A percentile compares a stretch with the other conserved stretches of the same genome.
Conservation (phyloP, 495 filamentous ascomycete species). For the Podospora australis region DNA sequence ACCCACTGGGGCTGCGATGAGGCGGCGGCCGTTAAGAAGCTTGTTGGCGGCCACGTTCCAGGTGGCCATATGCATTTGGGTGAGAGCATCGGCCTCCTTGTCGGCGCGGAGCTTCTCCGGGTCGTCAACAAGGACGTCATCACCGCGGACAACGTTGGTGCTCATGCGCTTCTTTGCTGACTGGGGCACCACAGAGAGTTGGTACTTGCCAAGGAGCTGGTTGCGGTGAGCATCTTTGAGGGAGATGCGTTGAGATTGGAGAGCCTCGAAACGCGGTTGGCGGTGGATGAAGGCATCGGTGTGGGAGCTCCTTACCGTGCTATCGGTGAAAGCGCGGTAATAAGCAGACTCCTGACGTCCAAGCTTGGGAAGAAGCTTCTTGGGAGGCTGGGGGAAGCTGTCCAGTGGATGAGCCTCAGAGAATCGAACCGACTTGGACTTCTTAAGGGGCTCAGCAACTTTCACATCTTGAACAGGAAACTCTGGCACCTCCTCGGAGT, state of each 20-base stretch:
- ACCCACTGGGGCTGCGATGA: slow-evolving; percentile 70
- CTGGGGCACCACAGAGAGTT: slow-evolving; percentile 51
- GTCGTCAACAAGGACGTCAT: slow-evolving; percentile 46
- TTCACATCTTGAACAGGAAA: slow-evolving; percentile 22
- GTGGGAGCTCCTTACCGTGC: slow-evolving; percentile 50
- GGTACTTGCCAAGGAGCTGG: slow-evolving; percentile 72
- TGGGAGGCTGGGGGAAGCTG: slow-evolving; percentile 27
- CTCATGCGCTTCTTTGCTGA: slow-evolving; percentile 53
- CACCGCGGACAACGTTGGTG: slow-evolving; percentile 51
- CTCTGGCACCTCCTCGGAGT: slow-evolving; percentile 17
- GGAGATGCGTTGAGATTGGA: slow-evolving; percentile 72
- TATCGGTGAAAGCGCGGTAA: slow-evolving; percentile 78
- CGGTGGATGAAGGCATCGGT: slow-evolving; percentile 79
- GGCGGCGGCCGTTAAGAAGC: slow-evolving; percentile 69
- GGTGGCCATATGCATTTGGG: slow-evolving; percentile 64
- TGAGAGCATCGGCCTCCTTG: slow-evolving; percentile 71
- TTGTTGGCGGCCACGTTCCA: slow-evolving; percentile 79
- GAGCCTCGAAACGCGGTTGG: slow-evolving; percentile 77
- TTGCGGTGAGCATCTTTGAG: slow-evolving; percentile 58
- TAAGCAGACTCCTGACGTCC: slow-evolving; percentile 71
- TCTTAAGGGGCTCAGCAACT: slow-evolving; percentile 50
- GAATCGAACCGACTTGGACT: slow-evolving; percentile 74
- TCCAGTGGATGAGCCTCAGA: slow-evolving; percentile 49
- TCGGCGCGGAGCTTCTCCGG: slow-evolving; percentile 60
- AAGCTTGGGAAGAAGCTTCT: slow-evolving; percentile 40